Conservation (phyloP, 805 yeast species). For the Wickerhamiella parazyma region DNA sequence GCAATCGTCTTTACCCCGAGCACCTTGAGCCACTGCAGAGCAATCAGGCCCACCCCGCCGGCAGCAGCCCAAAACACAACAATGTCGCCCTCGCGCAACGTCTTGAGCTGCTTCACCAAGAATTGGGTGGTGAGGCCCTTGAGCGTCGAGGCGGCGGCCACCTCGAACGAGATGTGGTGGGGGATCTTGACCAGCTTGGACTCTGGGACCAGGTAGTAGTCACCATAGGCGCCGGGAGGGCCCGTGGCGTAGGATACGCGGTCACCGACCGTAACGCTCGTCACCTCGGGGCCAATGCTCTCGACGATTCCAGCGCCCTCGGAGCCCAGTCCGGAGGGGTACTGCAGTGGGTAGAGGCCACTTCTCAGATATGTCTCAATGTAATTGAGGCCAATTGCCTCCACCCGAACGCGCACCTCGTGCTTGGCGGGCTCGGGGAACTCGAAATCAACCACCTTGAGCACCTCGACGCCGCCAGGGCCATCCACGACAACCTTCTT, state of each 20-base stretch:
- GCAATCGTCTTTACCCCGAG: slow-evolving; percentile 78
- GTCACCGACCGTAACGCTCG: slow-evolving; percentile 35
- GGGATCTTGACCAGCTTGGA: slow-evolving; percentile 36
- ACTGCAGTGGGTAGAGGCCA: slow-evolving; percentile 52
- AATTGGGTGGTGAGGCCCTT: slow-evolving; percentile 70
- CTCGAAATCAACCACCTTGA: slow-evolving; percentile 4
- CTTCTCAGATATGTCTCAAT: slow-evolving; percentile 72
- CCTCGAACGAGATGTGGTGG: slow-evolving; percentile 34
- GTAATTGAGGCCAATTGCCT: slow-evolving; percentile 67
- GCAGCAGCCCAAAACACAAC: slow-evolving; percentile 86
- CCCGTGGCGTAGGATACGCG: slow-evolving; percentile 48
- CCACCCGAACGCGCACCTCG: slow-evolving; percentile 60
- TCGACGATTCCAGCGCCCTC: slow-evolving; percentile 40
- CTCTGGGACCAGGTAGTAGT: slow-evolving; percentile 38
- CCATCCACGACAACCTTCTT: slow-evolving; percentile 1
- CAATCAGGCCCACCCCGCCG: slow-evolving; percentile 77
- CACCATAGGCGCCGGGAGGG: slow-evolving; percentile 61
- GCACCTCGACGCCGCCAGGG: slow-evolving; percentile 4
- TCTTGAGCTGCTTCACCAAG: slow-evolving; percentile 50
- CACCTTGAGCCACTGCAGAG: slow-evolving; percentile 47
- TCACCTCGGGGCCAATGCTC: slow-evolving; percentile 38
- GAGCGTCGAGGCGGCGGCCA: slow-evolving; percentile 45
- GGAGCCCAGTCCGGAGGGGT: slow-evolving; percentile 52
- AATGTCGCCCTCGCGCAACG: slow-evolving; percentile 54
- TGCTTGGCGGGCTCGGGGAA: slow-evolving; percentile 28